Percentiles rank a stretch among this genome's conserved stretches.
phyloP scores from a whole-genome alignment of 495 filamentous ascomycete species.

The Aspergillus ostianus region DNA sequence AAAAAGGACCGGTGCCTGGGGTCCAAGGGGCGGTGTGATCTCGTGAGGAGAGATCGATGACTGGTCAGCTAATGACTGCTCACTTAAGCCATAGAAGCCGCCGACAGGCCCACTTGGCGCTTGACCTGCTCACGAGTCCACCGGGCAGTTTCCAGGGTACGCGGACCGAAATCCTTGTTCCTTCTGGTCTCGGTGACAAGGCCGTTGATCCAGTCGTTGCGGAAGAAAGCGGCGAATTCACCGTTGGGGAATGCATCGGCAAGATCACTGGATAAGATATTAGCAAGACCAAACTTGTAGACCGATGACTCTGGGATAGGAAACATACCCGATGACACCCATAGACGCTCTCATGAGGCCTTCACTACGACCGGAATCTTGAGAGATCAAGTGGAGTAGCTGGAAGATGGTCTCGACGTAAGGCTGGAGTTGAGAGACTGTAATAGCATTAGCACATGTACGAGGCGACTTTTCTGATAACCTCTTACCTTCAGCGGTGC shows the following conservation, averaged over 20 bases:
- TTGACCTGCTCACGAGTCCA: slow-evolving; percentile 98
- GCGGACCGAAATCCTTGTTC: slow-evolving; percentile 76
- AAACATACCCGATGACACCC: slow-evolving; percentile 89
- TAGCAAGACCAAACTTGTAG: slow-evolving; percentile 19
- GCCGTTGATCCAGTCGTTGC: slow-evolving; percentile 80
- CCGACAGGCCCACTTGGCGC: slow-evolving; percentile 65
- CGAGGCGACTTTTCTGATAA: slow-evolving; percentile 4
- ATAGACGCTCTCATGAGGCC: slow-evolving; percentile 86
- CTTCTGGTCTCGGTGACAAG: slow-evolving; percentile 84
- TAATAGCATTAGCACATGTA: slow-evolving; percentile 20
- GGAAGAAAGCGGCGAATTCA: slow-evolving; percentile 78
- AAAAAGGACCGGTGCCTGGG: slow-evolving; percentile 11
- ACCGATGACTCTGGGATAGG: neutral
- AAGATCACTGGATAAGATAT: slow-evolving; percentile 67
- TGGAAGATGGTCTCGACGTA: slow-evolving; percentile 87
- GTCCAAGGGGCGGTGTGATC: slow-evolving; percentile 7
- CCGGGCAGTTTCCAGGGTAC: slow-evolving; percentile 89
- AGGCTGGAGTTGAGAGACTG: slow-evolving; percentile 67
- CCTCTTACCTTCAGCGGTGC: slow-evolving; percentile 47
- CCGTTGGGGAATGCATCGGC: slow-evolving; percentile 91
- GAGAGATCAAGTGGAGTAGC: slow-evolving; percentile 75
- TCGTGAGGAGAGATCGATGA: slow-evolving; percentile 10
- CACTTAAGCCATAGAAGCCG: slow-evolving; percentile 39
- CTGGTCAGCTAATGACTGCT: neutral
- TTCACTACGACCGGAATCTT: slow-evolving; percentile 84